Evolutionary conservation across 768 basidiomycete species (phyloP).

Genomic region (Podaxis rugospora): DNA sequence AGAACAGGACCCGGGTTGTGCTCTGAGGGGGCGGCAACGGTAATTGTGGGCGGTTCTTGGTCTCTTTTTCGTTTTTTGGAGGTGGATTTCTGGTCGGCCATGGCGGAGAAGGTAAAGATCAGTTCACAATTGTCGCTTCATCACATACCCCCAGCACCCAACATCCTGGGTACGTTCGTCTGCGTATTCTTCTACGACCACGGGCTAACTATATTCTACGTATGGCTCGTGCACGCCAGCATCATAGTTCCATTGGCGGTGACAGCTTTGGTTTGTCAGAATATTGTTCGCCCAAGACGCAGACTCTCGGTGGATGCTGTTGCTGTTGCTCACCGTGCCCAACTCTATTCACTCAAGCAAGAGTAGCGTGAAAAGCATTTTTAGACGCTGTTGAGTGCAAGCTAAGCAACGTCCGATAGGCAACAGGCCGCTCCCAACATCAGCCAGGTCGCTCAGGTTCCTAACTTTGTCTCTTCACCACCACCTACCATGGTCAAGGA

Average conservation of each 20-base stretch:
- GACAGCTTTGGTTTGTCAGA: background rate
- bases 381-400: background rate
- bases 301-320: slow-evolving; percentile 5
- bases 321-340: background rate
- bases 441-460: slow-evolving; percentile 1
- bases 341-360: background rate
- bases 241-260: background rate
- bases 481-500: slow-evolving; percentile 12
- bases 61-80: slow-evolving; percentile 42
- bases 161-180: background rate
- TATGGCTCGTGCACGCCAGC: background rate
- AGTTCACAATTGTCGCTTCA: slow-evolving; percentile 1
- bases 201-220: background rate
- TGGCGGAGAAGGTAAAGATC: slow-evolving; percentile 14
- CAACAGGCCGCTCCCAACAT: background rate
- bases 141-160: background rate
- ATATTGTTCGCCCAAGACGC: background rate
- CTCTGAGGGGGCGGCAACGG: slow-evolving; percentile 26
- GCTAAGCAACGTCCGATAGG: background rate
- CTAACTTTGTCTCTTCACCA: slow-evolving; percentile 5
- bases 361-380: background rate
- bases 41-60: slow-evolving; percentile 20
- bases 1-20: slow-evolving; percentile 33
- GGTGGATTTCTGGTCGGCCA: slow-evolving; percentile 30
- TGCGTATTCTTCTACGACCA: background rate